Conservation (phyloP, 23 red algal species). For the Gracilaria gracilis region DNA sequence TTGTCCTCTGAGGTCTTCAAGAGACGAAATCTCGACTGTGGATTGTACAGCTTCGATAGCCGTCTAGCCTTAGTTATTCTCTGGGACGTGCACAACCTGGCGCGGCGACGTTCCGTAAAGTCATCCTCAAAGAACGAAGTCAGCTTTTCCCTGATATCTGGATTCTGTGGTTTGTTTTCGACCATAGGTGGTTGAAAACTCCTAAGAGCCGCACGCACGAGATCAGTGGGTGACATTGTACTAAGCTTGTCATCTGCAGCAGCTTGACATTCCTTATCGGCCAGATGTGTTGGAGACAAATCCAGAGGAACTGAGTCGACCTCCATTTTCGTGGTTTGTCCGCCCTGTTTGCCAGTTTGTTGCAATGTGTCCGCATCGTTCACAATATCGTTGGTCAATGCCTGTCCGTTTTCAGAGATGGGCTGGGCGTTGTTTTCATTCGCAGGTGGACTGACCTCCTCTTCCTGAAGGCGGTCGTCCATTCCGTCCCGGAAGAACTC, state of each 20-base stretch:
- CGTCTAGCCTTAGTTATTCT: constrained; percentile 4
- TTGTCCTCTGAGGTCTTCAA: not conserved
- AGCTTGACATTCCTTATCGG: not conserved
- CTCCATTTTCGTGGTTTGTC: constrained; percentile 39
- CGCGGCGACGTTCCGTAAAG: constrained; percentile 34
- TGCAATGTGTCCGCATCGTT: not conserved
- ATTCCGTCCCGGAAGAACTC: constrained; percentile 60
- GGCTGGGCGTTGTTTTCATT: not conserved
- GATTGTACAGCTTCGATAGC: constrained; percentile 24
- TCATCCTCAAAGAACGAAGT: constrained; percentile 56
- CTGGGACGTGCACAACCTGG: constrained; percentile 10
- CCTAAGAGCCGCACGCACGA: constrained; percentile 2
- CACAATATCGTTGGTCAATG: not conserved
- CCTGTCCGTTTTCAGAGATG: not conserved
- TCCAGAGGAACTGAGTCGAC: constrained; percentile 39
- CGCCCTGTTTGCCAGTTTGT: not conserved
- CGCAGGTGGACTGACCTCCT: not conserved
- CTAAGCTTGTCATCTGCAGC: not conserved
- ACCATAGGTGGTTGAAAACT: not conserved
- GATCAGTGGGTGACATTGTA: not conserved
- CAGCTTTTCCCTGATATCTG: constrained; percentile 17
- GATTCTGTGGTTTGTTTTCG: not conserved
- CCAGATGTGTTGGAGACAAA: not conserved
- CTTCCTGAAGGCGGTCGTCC: constrained; percentile 45
- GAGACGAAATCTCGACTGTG: not conserved